phyloP scores from a whole-genome alignment of 2,329 filamentous ascomycete species.

The Sclerotinia borealis region DNA sequence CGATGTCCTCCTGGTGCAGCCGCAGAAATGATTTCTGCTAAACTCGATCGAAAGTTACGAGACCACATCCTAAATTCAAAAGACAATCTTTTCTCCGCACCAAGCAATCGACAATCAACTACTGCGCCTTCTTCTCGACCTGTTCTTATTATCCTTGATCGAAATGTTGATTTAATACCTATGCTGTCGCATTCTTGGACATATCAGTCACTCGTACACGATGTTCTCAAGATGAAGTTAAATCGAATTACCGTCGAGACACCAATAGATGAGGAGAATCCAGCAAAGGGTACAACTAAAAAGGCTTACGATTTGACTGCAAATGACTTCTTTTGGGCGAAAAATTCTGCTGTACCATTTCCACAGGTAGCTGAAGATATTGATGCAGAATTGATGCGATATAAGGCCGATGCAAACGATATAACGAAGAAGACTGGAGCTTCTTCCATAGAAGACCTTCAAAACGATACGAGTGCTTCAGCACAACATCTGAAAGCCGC shows the following conservation, averaged over 20 bases:
- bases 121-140: constrained; percentile 69
- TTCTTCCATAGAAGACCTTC: constrained; percentile 84
- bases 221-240: constrained; percentile 72
- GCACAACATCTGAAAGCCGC: constrained; percentile 94
- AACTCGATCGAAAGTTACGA: constrained; percentile 89
- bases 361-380: constrained; percentile 96
- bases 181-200: constrained; percentile 98
- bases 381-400: constrained; percentile 84
- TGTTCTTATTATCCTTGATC: constrained; percentile 87
- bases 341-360: constrained; percentile 85
- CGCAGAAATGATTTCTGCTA: constrained; percentile 88
- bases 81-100: constrained; percentile 81
- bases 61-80: constrained; percentile 97
- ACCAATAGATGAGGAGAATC: constrained; percentile 69
- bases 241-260: constrained; percentile 93
- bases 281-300: constrained; percentile 69
- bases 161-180: constrained; percentile 90
- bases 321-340: constrained; percentile 94
- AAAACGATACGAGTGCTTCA: constrained; percentile 81
- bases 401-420: constrained; percentile 91
- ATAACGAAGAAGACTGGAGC: constrained; percentile 94
- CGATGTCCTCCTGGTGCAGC: constrained; percentile 88
- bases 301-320: constrained; percentile 85
- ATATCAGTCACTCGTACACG: constrained; percentile 76
- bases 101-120: constrained; percentile 49